Evolutionary conservation across 2,329 filamentous ascomycete species (phyloP).

Genomic region (Microdochium trichocladiopsis): DNA sequence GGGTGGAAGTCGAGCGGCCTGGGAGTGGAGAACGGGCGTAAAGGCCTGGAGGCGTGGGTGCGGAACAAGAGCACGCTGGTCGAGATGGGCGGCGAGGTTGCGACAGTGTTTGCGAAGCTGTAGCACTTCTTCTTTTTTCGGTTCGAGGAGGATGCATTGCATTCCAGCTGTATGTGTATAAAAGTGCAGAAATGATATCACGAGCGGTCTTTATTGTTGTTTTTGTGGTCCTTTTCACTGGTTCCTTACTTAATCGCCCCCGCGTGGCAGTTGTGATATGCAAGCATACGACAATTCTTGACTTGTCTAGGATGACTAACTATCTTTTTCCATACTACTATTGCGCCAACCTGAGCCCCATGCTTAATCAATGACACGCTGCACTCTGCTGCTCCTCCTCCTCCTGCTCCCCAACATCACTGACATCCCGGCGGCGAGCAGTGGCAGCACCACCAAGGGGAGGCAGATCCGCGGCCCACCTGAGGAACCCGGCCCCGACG

Average conservation of each 20-base stretch:
- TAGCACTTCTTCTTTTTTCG: slow-evolving; percentile 20
- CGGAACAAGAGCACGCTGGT: slow-evolving; percentile 84
- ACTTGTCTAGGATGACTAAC: no score
- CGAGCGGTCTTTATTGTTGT: neutral
- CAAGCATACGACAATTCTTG: no score
- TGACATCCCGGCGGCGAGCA: no score
- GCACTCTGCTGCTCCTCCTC: neutral
- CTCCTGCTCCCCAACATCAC: neutral
- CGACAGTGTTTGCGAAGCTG: slow-evolving; percentile 67
- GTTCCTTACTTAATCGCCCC: no score
- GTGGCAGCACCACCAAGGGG: neutral
- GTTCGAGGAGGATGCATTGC: no score
- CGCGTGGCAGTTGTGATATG: no score
- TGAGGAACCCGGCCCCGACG: neutral
- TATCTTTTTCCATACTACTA: neutral
- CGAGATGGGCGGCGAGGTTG: slow-evolving; percentile 66
- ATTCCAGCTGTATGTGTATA: neutral
- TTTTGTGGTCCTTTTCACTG: no score
- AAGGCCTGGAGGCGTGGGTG: slow-evolving; percentile 75
- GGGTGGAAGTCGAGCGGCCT: slow-evolving; percentile 89
- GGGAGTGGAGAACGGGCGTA: slow-evolving; percentile 78
- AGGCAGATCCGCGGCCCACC: neutral
- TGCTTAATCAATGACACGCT: neutral
- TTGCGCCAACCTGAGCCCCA: neutral
- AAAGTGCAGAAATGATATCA: neutral